phyloP scores from a whole-genome alignment of 2,329 filamentous ascomycete genomes.

The Ophiostoma ulmi region DNA sequence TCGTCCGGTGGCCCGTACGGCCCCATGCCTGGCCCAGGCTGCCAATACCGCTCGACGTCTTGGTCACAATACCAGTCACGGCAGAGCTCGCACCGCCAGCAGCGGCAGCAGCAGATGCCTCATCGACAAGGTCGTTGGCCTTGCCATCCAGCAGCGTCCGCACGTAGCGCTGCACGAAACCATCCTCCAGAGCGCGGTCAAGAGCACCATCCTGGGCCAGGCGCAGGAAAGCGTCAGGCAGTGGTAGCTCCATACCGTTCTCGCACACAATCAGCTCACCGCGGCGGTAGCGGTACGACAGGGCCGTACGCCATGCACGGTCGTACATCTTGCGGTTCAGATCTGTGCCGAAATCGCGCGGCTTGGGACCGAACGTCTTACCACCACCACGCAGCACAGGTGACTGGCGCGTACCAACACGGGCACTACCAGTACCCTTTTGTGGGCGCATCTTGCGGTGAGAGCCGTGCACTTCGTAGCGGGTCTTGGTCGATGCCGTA shows the following conservation, averaged over 20 bases:
- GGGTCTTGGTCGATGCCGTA: slow-evolving; percentile 75
- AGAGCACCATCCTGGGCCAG: slow-evolving; percentile 35
- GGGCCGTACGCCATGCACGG: slow-evolving; percentile 86
- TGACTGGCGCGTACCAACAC: slow-evolving; percentile 73
- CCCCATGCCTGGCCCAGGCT: slow-evolving; percentile 59
- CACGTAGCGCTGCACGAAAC: slow-evolving; percentile 54
- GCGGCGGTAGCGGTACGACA: slow-evolving; percentile 83
- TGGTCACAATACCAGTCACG: slow-evolving; percentile 16
- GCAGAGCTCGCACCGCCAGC: not conserved
- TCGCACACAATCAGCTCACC: slow-evolving; percentile 85
- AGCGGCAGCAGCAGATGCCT: not conserved
- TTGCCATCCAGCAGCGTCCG: slow-evolving; percentile 57
- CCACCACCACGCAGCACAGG: slow-evolving; percentile 81
- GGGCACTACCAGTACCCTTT: slow-evolving; percentile 78
- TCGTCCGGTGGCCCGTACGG: slow-evolving; percentile 60
- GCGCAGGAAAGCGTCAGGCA: slow-evolving; percentile 47
- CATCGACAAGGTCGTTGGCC: not conserved
- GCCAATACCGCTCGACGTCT: slow-evolving; percentile 18
- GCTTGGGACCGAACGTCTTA: slow-evolving; percentile 83
- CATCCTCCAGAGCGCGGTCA: slow-evolving; percentile 42
- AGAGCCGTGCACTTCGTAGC: slow-evolving; percentile 78
- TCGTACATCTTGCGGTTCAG: slow-evolving; percentile 90
- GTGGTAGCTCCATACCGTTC: slow-evolving; percentile 63
- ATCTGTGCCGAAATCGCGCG: slow-evolving; percentile 80
- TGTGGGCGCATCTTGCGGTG: slow-evolving; percentile 76